Base-by-base conservation (phyloP, 169 alveolate species). In the Theileria orientalis region DNA sequence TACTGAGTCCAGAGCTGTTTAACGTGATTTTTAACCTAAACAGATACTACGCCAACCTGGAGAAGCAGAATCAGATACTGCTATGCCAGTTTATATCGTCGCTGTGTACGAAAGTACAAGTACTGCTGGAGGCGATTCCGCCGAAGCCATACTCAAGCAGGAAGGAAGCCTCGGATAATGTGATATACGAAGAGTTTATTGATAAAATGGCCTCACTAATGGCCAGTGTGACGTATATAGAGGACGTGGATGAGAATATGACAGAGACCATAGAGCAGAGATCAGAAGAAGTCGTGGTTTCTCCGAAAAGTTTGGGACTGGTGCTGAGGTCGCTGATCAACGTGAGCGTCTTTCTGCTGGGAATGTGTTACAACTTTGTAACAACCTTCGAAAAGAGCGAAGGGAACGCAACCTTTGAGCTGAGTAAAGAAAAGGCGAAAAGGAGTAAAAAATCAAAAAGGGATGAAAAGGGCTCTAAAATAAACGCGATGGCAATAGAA, bases 291-390 rank as follows among this genome's bases (percentile, higher is more conserved):
- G 7, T 67, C 0, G 19, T 25, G 41, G 76, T 79, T 30, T 42
- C 25, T 11, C 83, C 83, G 5, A 59, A 78, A 19, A 66, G 42
- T 21, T 49, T 70, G 59, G 87, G 87, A 29, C 68, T 56, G 46
- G 72, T 79, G 54, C 51, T 71, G 52, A 69, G 87, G 32, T 71
- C 87, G 9, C 47, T 79, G 62, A 68, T 68, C 57, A 74, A 66
- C 35, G 69, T 79, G 32, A 49, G 74, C 57, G 72, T 49, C 29
- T 79, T 79, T 32, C 72, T 79, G 40, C 75, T 79, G 2, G 72
- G 80, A 16, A 72, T 61, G 82, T 33, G 82, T 14, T 64, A 67
- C 57, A 37, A 66, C 21, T 71, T 69, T 51, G 76, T 84, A 7
- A 27, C 75, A 19, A 16, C 87, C 51, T 72, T 59, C 19, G 73